Base-by-base conservation (phyloP, 2,329 filamentous ascomycete species). In the Coniella vitis region DNA sequence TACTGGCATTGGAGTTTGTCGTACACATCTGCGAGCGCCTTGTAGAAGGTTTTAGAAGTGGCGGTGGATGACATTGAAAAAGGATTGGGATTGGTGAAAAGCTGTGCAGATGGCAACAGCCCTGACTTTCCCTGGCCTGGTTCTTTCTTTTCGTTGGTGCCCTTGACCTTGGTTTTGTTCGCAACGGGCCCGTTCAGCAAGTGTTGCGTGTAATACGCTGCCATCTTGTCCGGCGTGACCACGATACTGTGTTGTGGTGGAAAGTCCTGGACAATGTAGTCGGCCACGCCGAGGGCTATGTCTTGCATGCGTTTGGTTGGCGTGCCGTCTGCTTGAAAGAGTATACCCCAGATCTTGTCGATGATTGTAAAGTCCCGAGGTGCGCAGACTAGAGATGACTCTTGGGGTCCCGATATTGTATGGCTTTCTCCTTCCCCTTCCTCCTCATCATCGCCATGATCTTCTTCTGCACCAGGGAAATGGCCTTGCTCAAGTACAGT, bases 181-280 rank as follows among this genome's bases (percentile, higher is more conserved):
- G n/a, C n/a, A n/a, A n/a, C n/a, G n/a, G n/a, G 5, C 25, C 10
- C 25, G 5, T 29, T 29, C 25, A 29, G 25, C 25, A 10, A 74
- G 50, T 85, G 85, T 47, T 79, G 76, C 14, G 77, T 72, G 61
- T 94, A 94, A 56, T 90, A 87, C 41, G 75, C 73, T 13, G 79
- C 74, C 70, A 95, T 77, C 67, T 93, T 93, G 4, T 79, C 69
- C 0, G 89, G 88, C 0, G 84, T 79, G 32, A 95, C 74, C 37
- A 93, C 86, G 14, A 91, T 69, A 31, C 77, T 84, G 43, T 76
- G 76, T 54, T 75, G 78, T 1, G 86, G 84, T 40, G 80, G 70
- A 60, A 83, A 85, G 55, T 87, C 77, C 48, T 86, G 79, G 56
- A 87, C 83, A 59, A 95, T 69, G 61, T 89, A 83, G 47, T 80